Conservation (phyloP, 75 land plant genomes). For the Azolla pinnata region DNA sequence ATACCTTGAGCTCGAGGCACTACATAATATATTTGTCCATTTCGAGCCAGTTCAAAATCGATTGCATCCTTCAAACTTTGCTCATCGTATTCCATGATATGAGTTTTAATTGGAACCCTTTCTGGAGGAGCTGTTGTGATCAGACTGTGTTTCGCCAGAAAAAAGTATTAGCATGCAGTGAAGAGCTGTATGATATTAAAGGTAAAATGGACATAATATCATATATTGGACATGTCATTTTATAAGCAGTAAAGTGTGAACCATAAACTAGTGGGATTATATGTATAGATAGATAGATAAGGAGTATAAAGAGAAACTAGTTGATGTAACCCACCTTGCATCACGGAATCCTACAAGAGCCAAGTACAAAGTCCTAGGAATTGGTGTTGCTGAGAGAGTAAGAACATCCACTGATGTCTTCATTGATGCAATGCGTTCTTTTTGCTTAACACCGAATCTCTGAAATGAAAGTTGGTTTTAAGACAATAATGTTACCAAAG, state of each 20-base stretch:
- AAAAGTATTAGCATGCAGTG: too few species aligned
- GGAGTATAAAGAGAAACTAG: too few species aligned
- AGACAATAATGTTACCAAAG: too few species aligned
- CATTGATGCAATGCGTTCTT: conserved; percentile 85
- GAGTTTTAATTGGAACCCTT: conserved; percentile 84
- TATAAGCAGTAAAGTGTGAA: too few species aligned
- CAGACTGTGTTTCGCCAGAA: conserved; percentile 36
- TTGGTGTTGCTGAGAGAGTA: conserved; percentile 97
- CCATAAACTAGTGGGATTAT: too few species aligned
- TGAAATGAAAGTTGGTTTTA: conserved; percentile 25
- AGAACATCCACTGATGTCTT: conserved; percentile 96
- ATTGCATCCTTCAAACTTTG: conserved; percentile 65
- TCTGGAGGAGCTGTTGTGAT: conserved; percentile 98
- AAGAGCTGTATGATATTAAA: too few species aligned
- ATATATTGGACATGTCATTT: too few species aligned
- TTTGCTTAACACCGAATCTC: conserved; percentile 98
- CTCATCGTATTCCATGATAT: conserved; percentile 51
- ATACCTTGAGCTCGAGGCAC: conserved; percentile 85
- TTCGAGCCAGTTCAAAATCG: conserved; percentile 68
- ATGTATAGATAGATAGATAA: too few species aligned
- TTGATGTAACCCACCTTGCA: conserved; percentile 82
- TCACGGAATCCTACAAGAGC: conserved; percentile 95
- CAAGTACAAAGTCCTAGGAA: conserved; percentile 89
- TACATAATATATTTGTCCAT: conserved; percentile 84
- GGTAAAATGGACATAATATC: too few species aligned